Conservation (phyloP, 495 filamentous ascomycete species). For the Neurospora pannonica region DNA sequence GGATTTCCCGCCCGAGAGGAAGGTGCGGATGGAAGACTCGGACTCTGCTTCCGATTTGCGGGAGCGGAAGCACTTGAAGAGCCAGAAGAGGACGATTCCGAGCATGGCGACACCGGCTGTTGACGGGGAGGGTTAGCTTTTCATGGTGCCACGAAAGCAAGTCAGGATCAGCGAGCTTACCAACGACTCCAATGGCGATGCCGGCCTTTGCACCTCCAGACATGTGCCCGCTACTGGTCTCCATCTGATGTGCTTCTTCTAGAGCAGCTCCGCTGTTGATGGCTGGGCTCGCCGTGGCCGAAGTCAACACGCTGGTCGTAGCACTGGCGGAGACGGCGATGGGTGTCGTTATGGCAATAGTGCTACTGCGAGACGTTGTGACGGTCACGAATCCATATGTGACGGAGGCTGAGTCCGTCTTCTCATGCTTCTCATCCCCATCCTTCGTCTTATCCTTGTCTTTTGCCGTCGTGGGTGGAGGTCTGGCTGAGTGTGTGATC, state of each 20-base stretch:
- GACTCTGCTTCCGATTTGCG: not conserved
- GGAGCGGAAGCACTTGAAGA: constrained; percentile 1
- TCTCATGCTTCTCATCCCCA: not conserved
- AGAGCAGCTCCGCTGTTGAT: not conserved
- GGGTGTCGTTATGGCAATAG: not conserved
- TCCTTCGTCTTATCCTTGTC: not conserved
- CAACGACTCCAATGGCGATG: constrained; percentile 10
- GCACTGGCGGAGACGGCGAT: not conserved
- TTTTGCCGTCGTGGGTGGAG: not conserved
- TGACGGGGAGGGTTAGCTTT: not conserved
- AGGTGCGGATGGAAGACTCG: not conserved
- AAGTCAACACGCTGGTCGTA: not conserved
- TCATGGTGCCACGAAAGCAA: not conserved
- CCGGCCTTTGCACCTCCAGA: constrained; percentile 10
- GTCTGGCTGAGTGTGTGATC: not conserved
- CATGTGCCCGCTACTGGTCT: not conserved
- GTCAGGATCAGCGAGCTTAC: not conserved
- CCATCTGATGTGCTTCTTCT: not conserved
- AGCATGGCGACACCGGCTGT: constrained; percentile 2
- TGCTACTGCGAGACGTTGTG: not conserved
- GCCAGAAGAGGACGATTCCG: constrained; percentile 1
- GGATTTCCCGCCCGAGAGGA: not conserved
- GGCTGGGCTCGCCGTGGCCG: not conserved
- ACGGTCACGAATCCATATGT: not conserved
- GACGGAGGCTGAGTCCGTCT: not conserved